Conservation (phyloP, 345 rosid species). For the Salix dunnii region DNA sequence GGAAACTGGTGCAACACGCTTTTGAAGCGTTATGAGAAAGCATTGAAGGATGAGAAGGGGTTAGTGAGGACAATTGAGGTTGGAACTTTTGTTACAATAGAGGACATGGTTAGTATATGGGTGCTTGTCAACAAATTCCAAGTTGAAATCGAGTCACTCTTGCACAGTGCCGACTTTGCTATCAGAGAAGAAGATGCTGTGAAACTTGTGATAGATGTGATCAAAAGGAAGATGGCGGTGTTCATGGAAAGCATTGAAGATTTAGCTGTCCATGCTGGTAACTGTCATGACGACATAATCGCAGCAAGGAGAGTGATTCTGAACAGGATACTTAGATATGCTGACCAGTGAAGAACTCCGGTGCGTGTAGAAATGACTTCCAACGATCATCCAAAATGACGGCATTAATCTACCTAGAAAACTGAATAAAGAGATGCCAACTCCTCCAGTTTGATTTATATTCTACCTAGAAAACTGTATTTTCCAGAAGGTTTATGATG, state of each 20-base stretch:
- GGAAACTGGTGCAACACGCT: conserved; percentile 76
- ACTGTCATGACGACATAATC: conserved; percentile 62
- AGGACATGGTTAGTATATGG: conserved; percentile 66
- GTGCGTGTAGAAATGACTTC: conserved; percentile 14
- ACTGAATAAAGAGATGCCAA: too few species aligned
- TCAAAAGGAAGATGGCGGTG: conserved; percentile 60
- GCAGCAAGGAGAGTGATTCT: conserved; percentile 69
- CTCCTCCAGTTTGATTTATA: too few species aligned
- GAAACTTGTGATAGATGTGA: conserved; percentile 68
- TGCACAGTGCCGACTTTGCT: conserved; percentile 53
- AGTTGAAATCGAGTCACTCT: conserved; percentile 48
- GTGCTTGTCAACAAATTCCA: conserved; percentile 51
- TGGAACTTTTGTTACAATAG: conserved; percentile 44
- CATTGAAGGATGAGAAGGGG: conserved; percentile 50
- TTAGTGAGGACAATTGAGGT: conserved; percentile 42
- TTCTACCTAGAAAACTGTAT: too few species aligned
- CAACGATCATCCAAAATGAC: neutral
- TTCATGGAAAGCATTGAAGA: conserved; percentile 55
- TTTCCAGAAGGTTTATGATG: too few species aligned
- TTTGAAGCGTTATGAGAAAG: conserved; percentile 59
- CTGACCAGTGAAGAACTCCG: conserved; percentile 29
- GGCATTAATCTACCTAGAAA: too few species aligned
- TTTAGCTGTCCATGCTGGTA: conserved; percentile 54
- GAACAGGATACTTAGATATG: conserved; percentile 52
- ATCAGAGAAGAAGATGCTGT: conserved; percentile 46